Base-by-base conservation (phyloP, 441 rosid genomes). In the Raphanus hybrid region DNA sequence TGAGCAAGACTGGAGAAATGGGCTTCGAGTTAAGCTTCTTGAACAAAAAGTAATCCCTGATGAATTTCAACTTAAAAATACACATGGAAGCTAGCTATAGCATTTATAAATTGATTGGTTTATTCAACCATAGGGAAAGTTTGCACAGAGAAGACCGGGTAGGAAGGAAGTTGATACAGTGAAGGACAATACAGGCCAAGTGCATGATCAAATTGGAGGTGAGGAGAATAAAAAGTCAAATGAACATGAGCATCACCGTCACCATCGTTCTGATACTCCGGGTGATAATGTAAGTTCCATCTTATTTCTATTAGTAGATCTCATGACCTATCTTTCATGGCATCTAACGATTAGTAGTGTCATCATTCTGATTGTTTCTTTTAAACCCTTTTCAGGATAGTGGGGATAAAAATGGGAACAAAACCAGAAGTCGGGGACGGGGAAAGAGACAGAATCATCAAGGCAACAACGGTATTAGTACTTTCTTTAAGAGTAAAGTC, bases 1-100 rank as follows among this genome's bases (percentile, higher is more conserved):
- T 78, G 94, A 86, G 75, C 89, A 82, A 32, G 94, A 96, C 75
- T 96, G 99, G 98, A 88, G 99, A 88, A 91, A 90, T 82, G 99
- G 99, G 69, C 71, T 96, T 85, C 88, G 85, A 45, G 99, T 93
- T 64, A 96, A 88, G 84, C 92, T 85, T 85, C 90, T 90, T 52
- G 91, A 85, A 70, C 85, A 75, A 78, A 61, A 86, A 70, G 85
- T 75, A 64, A 18, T 72, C 10, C 15, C 45, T 69, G 15, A 69
- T 67, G 43, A 45, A 59, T 39, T 5, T 11, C 8, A 12, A 61
- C 57, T 5, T 37, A 48, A 15, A 7, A 20, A 14, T 27, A 14
- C 20, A 55, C 18, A 43, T 57, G 35, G 64, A 67, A 23, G 8
- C 67, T 78, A 48, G 80, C 62, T 6, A 43, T 64, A 72, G 26